Evolutionary conservation across 2,329 filamentous ascomycete species (phyloP), one percentile per base, ranked within the genome.

Genomic region (Hypoxylon sp.): DNA sequence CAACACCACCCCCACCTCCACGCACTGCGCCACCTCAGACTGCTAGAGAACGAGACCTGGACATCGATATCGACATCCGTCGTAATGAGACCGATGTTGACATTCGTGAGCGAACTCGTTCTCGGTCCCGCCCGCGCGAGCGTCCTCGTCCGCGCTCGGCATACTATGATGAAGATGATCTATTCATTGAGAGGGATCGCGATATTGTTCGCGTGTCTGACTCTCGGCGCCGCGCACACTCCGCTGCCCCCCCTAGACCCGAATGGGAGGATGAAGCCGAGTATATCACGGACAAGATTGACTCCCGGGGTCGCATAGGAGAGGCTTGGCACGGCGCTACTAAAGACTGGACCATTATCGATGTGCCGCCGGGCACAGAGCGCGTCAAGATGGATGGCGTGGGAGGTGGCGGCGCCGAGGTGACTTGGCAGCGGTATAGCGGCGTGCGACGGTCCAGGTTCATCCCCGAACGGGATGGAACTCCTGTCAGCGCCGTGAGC

Each of bases 311-410:
- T 19, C 88, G 87, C 68, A 86, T 90, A 75, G 91, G 91, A 57
- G 93, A 95, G 79, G 92, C 91, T 21, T 89, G 86, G 77, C 87
- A 91, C 73, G 92, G 92, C 57, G 89, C 88, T 17, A 93, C 91
- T 36, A 89, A 88, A 70, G 91, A 89, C 75, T 97, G 93, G 93
- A 86, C 88, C 59, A 91, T 97, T 68, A 86, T 97, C 38, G 93
- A 97, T 79, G 90, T 97, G 41, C 93, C 93, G 1, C 92, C 93
- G 0, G 93, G 93, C 64, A 95, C 93, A 0, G 91, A 93, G 80
- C 88, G 91, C 43, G 90, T 96, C n/a, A 87, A 87, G 59, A 91
- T 96, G 90, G 92, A 96, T 72, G 92, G 93, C 58, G 85, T 88
- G 23, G 92, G 92, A 19, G 92, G 91, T 51, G 91, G 85, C n/a